phyloP scores from a whole-genome alignment of 148 eudicot genomes.

The Agrostemma githago region DNA sequence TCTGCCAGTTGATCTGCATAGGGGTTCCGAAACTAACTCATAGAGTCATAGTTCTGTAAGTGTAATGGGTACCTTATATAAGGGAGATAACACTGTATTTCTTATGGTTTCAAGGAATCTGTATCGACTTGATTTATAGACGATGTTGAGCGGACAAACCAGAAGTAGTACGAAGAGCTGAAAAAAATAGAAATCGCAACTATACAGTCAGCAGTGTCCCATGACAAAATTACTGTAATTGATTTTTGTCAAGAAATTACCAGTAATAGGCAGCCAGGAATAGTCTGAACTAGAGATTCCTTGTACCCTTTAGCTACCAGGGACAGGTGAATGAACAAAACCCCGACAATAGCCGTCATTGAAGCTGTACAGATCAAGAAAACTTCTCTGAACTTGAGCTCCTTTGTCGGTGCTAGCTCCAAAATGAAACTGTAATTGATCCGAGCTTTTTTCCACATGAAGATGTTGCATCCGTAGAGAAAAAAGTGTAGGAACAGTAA shows the following conservation, averaged over 20 bases:
- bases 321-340: slow-evolving; percentile 64
- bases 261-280: slow-evolving; percentile 78
- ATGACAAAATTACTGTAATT: neutral
- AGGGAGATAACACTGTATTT: slow-evolving; percentile 76
- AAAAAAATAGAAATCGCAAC: neutral
- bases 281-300: slow-evolving; percentile 53
- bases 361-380: slow-evolving; percentile 82
- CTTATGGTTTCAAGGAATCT: slow-evolving; percentile 57
- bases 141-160: slow-evolving; percentile 74
- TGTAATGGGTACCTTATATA: slow-evolving; percentile 60
- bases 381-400: slow-evolving; percentile 84
- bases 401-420: slow-evolving; percentile 65
- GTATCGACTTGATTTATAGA: slow-evolving; percentile 67
- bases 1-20: too few species aligned
- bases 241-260: slow-evolving; percentile 34
- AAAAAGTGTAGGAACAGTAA: slow-evolving; percentile 85
- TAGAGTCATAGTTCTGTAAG: neutral
- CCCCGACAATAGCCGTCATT: slow-evolving; percentile 77
- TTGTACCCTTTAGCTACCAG: slow-evolving; percentile 68
- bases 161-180: slow-evolving; percentile 63
- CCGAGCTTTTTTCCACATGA: slow-evolving; percentile 81
- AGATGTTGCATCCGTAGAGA: slow-evolving; percentile 90
- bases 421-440: slow-evolving; percentile 90
- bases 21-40: too few species aligned
- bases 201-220: neutral